phyloP scores from a whole-genome alignment of 2,329 filamentous ascomycete species.

The Nigrospora oryzae region DNA sequence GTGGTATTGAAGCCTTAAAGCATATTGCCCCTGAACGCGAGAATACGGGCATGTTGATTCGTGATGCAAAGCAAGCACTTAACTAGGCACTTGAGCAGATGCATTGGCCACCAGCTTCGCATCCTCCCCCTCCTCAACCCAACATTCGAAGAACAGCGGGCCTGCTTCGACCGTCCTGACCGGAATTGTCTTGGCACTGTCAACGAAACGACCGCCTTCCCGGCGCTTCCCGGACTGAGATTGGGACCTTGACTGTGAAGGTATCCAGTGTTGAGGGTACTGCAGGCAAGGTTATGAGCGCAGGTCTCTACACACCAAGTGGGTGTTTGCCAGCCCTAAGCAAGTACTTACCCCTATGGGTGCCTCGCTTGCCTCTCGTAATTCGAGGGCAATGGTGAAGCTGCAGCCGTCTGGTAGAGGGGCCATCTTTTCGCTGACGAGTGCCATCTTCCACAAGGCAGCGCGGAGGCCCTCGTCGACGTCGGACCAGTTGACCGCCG shows the following conservation, averaged over 20 bases:
- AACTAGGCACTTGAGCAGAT: too few relatives aligned
- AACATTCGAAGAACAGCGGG: conserved; percentile 56
- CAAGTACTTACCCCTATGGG: conserved; percentile 49
- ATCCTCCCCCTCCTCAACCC: conserved; percentile 49
- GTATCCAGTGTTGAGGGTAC: conserved; percentile 55
- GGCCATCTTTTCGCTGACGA: conserved; percentile 47
- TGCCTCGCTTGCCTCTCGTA: conserved; percentile 50
- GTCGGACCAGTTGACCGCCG: conserved; percentile 43
- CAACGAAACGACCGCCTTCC: conserved; percentile 22
- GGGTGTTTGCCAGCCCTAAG: background rate
- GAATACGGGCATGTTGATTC: too few relatives aligned
- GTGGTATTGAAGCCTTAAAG: too few relatives aligned
- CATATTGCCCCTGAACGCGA: too few relatives aligned
- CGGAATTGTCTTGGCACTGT: conserved; percentile 34
- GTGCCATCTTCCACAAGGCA: conserved; percentile 53
- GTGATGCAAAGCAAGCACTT: too few relatives aligned
- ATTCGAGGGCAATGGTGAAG: conserved; percentile 68
- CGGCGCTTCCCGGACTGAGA: conserved; percentile 22
- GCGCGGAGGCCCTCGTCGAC: conserved; percentile 67
- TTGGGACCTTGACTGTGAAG: conserved; percentile 40
- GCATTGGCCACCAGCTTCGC: too few relatives aligned
- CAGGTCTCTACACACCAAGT: background rate
- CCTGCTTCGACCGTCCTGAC: conserved; percentile 47
- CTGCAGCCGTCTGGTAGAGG: conserved; percentile 57
- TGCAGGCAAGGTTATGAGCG: conserved; percentile 15